Evolutionary conservation across 805 yeast genomes (phyloP).

Genomic region (Saccharomycopsis lassenensis): DNA sequence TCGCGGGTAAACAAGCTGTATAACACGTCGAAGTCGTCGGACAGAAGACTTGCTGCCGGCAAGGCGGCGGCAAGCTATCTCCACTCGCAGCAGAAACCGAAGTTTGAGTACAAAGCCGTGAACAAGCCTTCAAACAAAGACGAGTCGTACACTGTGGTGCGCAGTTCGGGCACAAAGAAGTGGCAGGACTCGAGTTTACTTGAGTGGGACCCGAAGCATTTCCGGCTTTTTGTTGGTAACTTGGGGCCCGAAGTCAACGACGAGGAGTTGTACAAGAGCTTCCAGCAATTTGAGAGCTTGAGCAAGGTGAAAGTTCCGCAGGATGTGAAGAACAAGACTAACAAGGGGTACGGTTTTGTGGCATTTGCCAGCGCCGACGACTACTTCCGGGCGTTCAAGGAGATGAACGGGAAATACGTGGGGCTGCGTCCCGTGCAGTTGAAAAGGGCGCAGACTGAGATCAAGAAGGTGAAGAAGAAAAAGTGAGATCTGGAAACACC

Average conservation of each 20-base stretch:
- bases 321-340: slow-evolving; percentile 32
- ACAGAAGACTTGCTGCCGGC: slow-evolving; percentile 44
- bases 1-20: too few relatives aligned
- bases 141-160: slow-evolving; percentile 26
- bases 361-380: slow-evolving; percentile 57
- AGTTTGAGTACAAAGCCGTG: slow-evolving; percentile 14
- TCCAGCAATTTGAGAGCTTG: slow-evolving; percentile 40
- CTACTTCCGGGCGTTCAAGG: slow-evolving; percentile 59
- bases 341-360: slow-evolving; percentile 68
- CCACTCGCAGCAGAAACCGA: slow-evolving; percentile 23
- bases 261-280: slow-evolving; percentile 42
- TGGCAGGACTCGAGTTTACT: slow-evolving; percentile 38
- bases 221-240: slow-evolving; percentile 66
- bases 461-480: slow-evolving; percentile 12
- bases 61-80: slow-evolving; percentile 36
- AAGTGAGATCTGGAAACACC: too few relatives aligned
- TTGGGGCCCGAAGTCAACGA: slow-evolving; percentile 59
- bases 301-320: slow-evolving; percentile 50
- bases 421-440: slow-evolving; percentile 65
- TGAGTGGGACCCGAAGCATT: slow-evolving; percentile 65
- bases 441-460: slow-evolving; percentile 38
- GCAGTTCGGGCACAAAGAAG: slow-evolving; percentile 35
- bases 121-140: not conserved
- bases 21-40: too few relatives aligned
- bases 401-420: slow-evolving; percentile 65